Conservation (phyloP, 768 basidiomycete genomes). For the Tephrocybe sp. region DNA sequence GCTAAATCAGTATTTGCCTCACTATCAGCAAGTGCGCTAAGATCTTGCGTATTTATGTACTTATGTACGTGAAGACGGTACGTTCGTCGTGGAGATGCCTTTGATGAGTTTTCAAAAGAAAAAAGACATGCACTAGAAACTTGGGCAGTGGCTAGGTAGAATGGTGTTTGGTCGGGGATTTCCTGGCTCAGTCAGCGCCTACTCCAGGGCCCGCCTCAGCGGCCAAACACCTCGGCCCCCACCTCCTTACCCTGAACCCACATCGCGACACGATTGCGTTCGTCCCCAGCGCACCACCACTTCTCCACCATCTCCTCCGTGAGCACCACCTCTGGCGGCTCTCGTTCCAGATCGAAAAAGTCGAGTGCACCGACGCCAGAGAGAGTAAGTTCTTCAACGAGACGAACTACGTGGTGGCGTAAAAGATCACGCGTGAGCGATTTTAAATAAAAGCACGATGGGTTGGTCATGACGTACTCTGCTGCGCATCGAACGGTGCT, state of each 20-base stretch:
- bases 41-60: too few relatives aligned
- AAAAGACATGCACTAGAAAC: too few relatives aligned
- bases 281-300: conserved; percentile 88
- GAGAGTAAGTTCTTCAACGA: conserved; percentile 41
- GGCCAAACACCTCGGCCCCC: too few relatives aligned
- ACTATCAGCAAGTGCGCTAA: too few relatives aligned
- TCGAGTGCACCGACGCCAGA: conserved; percentile 66
- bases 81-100: too few relatives aligned
- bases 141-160: too few relatives aligned
- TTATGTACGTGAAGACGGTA: too few relatives aligned
- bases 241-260: conserved; percentile 69
- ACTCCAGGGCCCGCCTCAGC: too few relatives aligned
- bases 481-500: conserved; percentile 72
- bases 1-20: too few relatives aligned
- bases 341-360: conserved; percentile 53
- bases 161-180: too few relatives aligned
- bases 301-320: conserved; percentile 69
- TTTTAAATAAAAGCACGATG: neutral
- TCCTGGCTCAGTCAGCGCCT: too few relatives aligned
- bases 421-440: conserved; percentile 4
- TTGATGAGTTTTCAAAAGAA: too few relatives aligned
- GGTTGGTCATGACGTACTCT: conserved; percentile 48
- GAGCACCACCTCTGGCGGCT: conserved; percentile 16
- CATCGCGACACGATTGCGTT: conserved; percentile 60
- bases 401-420: conserved; percentile 43